These are phyloP conservation scores for Ramularia collo-cygni DNA, from an alignment of 2,329 filamentous ascomycete genomes.

Conservation along the genomic window DNA sequence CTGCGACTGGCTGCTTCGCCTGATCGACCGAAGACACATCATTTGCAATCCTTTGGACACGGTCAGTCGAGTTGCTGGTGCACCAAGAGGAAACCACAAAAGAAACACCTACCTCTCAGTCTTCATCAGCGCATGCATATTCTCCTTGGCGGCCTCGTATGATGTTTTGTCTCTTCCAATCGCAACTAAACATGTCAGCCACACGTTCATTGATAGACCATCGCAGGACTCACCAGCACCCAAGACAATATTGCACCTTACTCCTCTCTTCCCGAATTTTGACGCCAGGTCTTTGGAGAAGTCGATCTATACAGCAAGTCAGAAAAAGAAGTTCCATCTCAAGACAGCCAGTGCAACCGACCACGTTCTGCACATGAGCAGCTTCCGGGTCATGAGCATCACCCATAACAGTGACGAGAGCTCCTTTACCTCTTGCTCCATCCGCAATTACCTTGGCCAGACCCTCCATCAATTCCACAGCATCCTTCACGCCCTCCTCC, in stretches of 20 bases:
- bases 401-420: conserved; percentile 10
- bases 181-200: too few relatives aligned
- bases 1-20: conserved; percentile 6
- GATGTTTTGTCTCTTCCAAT: too few relatives aligned
- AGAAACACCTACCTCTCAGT: conserved; percentile 10
- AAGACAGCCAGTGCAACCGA: background rate
- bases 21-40: conserved; percentile 5
- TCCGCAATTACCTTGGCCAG: conserved; percentile 11
- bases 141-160: conserved; percentile 14
- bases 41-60: conserved; percentile 2
- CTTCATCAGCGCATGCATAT: conserved; percentile 17
- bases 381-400: conserved; percentile 2
- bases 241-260: conserved; percentile 10
- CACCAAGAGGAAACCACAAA: background rate
- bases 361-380: background rate
- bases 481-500: conserved; percentile 1
- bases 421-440: conserved; percentile 9
- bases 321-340: background rate
- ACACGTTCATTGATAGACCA: too few relatives aligned
- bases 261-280: background rate
- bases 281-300: conserved; percentile 4
- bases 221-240: conserved; percentile 5
- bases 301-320: conserved; percentile 2
- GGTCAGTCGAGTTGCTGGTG: background rate
- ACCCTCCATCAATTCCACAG: conserved; percentile 4